Conservation (phyloP, 805 yeast species). For the Saccharomyces cerevisiae region DNA sequence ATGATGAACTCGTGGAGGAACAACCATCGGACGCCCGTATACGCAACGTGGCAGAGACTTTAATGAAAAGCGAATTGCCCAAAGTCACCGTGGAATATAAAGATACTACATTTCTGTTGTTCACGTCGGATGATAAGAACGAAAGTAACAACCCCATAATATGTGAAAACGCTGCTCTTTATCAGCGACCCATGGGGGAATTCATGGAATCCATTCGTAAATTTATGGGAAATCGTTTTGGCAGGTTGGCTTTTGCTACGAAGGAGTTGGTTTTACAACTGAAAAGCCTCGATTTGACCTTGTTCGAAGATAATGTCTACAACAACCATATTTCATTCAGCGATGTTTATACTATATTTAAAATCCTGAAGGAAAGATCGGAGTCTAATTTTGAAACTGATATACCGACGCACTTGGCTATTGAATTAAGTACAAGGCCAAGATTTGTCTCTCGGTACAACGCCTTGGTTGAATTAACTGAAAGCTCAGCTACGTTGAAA, state of each 20-base stretch:
- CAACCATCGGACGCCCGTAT: constrained; percentile 11
- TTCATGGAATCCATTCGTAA: constrained; percentile 19
- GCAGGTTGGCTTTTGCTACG: constrained; percentile 17
- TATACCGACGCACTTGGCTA: constrained; percentile 16
- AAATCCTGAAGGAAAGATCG: constrained; percentile 24
- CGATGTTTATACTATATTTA: constrained; percentile 27
- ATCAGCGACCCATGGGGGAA: constrained; percentile 13
- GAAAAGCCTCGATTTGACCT: constrained; percentile 24
- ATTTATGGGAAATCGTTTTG: constrained; percentile 19
- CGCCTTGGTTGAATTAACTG: constrained; percentile 28
- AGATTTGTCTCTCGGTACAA: constrained; percentile 31
- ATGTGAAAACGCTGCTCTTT: constrained; percentile 12
- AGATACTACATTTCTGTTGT: constrained; percentile 18
- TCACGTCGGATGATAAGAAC: constrained; percentile 11
- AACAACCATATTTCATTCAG: constrained; percentile 26
- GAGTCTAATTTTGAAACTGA: constrained; percentile 12
- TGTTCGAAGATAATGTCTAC: constrained; percentile 30
- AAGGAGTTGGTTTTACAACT: constrained; percentile 24
- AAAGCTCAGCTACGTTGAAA: constrained; percentile 25
- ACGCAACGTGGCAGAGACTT: constrained; percentile 17
- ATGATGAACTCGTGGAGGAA: constrained; percentile 5
- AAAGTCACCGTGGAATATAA: constrained; percentile 15
- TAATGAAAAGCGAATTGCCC: constrained; percentile 13
- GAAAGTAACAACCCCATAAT: constrained; percentile 11
- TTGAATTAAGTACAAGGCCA: constrained; percentile 15